Percentiles rank a stretch among this genome's conserved stretches.
Evolutionary conservation across 805 yeast species (phyloP).

Genomic region (Monosporozyma solicola): DNA sequence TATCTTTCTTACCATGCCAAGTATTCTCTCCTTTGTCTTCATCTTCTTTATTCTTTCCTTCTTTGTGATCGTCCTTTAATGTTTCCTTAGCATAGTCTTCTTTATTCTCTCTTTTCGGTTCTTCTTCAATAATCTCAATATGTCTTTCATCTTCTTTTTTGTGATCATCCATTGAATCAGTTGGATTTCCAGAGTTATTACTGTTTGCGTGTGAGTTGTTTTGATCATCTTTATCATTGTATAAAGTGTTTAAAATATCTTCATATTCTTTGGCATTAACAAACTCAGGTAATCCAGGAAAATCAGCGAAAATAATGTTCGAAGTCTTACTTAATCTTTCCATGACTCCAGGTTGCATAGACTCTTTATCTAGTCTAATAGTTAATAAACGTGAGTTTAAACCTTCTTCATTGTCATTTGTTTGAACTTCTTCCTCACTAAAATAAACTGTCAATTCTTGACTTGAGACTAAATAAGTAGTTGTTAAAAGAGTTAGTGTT

Average conservation of each 20-base stretch:
- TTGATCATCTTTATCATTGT: slow-evolving; percentile 1
- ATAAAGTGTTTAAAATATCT: slow-evolving; percentile 1
- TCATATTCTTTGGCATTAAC: slow-evolving; percentile 18
- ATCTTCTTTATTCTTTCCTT: background rate
- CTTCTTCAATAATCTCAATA: background rate
- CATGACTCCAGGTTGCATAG: slow-evolving; percentile 15
- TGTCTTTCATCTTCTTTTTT: background rate
- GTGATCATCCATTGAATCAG: background rate
- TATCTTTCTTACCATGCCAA: slow-evolving; percentile 1
- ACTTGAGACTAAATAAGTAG: slow-evolving; percentile 1
- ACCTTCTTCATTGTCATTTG: background rate
- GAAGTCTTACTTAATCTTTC: slow-evolving; percentile 16
- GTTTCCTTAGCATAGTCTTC: background rate
- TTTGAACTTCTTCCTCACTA: slow-evolving; percentile 12
- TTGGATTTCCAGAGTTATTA: background rate
- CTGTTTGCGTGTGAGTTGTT: background rate
- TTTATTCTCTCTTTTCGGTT: background rate
- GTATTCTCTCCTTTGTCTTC: background rate
- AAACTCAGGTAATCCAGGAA: slow-evolving; percentile 24
- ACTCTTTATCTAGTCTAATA: slow-evolving; percentile 13
- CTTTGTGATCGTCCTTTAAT: background rate
- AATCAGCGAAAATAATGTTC: slow-evolving; percentile 20
- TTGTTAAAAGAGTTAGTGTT: slow-evolving; percentile 2
- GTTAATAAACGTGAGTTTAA: slow-evolving; percentile 6
- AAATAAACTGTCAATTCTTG: slow-evolving; percentile 7